These are phyloP conservation scores for Ceriops decandra DNA, from an alignment of 345 rosid genomes.

Conservation along the genomic window DNA sequence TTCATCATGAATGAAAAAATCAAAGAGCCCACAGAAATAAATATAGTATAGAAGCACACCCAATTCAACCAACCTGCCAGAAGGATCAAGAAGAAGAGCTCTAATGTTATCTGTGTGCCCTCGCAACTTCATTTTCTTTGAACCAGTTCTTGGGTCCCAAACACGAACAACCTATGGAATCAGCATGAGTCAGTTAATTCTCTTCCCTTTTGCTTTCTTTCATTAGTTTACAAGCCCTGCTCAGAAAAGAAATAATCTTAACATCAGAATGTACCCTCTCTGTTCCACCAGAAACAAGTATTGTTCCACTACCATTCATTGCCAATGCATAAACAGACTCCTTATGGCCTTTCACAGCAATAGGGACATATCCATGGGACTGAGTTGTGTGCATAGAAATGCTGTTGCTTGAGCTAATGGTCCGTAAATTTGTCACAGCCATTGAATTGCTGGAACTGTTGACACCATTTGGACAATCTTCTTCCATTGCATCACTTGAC, in stretches of 20 bases:
- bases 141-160: conserved; percentile 98
- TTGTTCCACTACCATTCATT: conserved; percentile 82
- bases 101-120: conserved; percentile 97
- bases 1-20: neutral
- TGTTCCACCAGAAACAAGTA: conserved; percentile 99
- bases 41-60: neutral
- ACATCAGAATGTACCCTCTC: conserved; percentile 64
- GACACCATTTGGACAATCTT: conserved; percentile 66
- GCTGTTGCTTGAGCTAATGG: conserved; percentile 79
- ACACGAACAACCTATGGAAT: conserved; percentile 84
- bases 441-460: conserved; percentile 54
- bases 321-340: conserved; percentile 99
- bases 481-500: conserved; percentile 67
- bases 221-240: neutral
- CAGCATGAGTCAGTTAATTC: neutral
- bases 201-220: neutral
- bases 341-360: conserved; percentile 94
- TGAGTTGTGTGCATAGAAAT: conserved; percentile 64
- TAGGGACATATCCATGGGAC: conserved; percentile 72
- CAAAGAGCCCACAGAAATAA: neutral
- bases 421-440: conserved; percentile 67
- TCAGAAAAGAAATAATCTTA: neutral
- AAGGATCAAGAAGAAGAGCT: conserved; percentile 83
- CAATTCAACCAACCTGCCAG: conserved; percentile 67
- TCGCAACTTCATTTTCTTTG: conserved; percentile 90